Evolutionary conservation across 192 early-diverging fungal species (phyloP).

Genomic region (Polychytrium aggregatum): DNA sequence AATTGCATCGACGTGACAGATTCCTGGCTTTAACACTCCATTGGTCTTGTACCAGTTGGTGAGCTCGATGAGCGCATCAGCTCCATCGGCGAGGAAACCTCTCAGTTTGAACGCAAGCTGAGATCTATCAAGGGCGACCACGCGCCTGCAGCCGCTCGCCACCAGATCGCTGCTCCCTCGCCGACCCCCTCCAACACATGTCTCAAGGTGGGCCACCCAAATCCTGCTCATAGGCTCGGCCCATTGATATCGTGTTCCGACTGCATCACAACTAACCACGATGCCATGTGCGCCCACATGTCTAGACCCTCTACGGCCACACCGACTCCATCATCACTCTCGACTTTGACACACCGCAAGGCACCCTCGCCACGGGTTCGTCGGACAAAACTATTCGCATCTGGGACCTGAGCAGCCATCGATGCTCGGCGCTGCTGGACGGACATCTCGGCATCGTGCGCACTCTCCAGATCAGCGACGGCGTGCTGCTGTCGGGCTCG

Average conservation of each 20-base stretch:
- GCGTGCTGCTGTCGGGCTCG: constrained; percentile 25
- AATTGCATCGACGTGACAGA: too few relatives aligned
- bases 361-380: constrained; percentile 30
- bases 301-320: constrained; percentile 26
- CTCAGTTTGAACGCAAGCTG: constrained; percentile 15
- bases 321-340: constrained; percentile 29
- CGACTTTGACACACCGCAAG: constrained; percentile 29
- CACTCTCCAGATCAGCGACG: constrained; percentile 15
- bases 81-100: constrained; percentile 24
- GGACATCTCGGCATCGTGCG: constrained; percentile 29
- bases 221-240: too few relatives aligned
- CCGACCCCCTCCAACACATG: constrained; percentile 17
- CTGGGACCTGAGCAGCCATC: constrained; percentile 30
- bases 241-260: too few relatives aligned
- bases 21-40: too few relatives aligned
- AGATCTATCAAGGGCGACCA: background rate
- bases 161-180: background rate
- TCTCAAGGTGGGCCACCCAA: constrained; percentile 5
- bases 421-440: constrained; percentile 15
- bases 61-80: constrained; percentile 22
- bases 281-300: too few relatives aligned
- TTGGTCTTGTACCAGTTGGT: too few relatives aligned
- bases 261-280: too few relatives aligned
- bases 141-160: background rate
- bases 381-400: constrained; percentile 29